phyloP scores from a whole-genome alignment of 2,329 filamentous ascomycete species.

The Penicillium sp. region DNA sequence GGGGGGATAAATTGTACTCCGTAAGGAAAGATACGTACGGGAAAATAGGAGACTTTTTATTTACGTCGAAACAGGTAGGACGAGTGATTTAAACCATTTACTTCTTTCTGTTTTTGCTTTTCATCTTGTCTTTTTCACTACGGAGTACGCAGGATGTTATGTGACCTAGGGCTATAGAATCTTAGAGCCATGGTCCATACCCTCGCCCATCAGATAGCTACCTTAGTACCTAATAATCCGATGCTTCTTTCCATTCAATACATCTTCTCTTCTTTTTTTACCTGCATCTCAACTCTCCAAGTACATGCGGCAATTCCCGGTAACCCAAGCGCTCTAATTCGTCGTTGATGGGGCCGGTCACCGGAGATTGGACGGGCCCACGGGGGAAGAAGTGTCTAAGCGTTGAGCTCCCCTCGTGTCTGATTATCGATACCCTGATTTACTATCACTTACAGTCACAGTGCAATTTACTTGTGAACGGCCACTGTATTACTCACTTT shows the following conservation, averaged over 20 bases:
- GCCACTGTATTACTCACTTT: too few species aligned
- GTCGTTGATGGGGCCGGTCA: constrained; percentile 17
- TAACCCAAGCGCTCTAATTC: constrained; percentile 11
- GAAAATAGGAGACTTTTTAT: background rate
- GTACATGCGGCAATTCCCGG: constrained; percentile 23
- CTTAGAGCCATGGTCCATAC: too few species aligned
- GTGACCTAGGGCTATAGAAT: too few species aligned
- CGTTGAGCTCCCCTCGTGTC: constrained; percentile 14
- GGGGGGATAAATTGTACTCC: constrained; percentile 12
- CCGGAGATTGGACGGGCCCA: constrained; percentile 21
- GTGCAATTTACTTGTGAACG: too few species aligned
- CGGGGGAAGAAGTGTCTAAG: constrained; percentile 7
- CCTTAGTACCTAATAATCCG: too few species aligned
- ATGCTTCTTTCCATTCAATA: background rate
- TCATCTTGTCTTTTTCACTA: background rate
- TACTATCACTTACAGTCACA: too few species aligned
- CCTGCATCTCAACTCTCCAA: constrained; percentile 2
- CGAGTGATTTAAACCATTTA: too few species aligned
- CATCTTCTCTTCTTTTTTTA: background rate
- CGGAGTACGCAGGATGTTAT: too few species aligned
- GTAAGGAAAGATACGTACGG: constrained; percentile 1
- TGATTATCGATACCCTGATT: too few species aligned
- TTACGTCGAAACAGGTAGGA: background rate
- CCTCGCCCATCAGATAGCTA: too few species aligned
- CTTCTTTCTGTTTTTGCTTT: background rate